Base-by-base conservation (phyloP, 305 asterid genomes). In the Ajuga reptans region DNA sequence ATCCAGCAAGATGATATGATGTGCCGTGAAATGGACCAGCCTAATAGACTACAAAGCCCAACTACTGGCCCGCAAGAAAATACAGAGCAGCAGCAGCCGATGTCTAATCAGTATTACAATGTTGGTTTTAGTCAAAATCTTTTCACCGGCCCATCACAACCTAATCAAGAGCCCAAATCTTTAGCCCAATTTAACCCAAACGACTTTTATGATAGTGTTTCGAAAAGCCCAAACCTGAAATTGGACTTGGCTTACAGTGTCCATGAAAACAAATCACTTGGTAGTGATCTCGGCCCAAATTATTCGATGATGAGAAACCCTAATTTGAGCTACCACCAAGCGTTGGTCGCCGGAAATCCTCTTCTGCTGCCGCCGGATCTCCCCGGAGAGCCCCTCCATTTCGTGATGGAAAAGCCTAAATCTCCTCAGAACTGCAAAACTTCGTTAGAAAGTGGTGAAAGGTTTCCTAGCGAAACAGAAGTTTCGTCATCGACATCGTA, bases 321-420 rank as follows among this genome's bases (percentile, higher is more conserved):
- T 6, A 83, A 73, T 51, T 68, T 72, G 16, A 84, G 77, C 0
- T 79, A 52, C 65, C 83, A 82, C 56, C 82, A 71, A 69, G 84
- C 81, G 10, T 43, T 82, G 42, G 76, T 80, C 6, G 57, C 82
- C 4, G 82, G 79, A 9, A 84, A 77, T 50, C 83, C 83, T 41
- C 84, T 84, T 21, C 47, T 79, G 70, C 79, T 83, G 42, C 85
- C 83, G 5, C 82, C 75, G 2, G 83, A 79, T 17, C 62, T 77
- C 2, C 68, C 71, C 8, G 67, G 68, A 1, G 72, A 77, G 55
- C 72, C 80, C 6, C 11, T 45, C 42, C 75, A 79, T 15, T 76
- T 82, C 39, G 33, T 66, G 51, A 59, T 71, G 73, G 82, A 66
- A 3, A 83, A 17, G 64, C 66, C 55, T n/a, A 73, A 16, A 57